Evolutionary conservation across 1,284 basidiomycete species (phyloP), one percentile per base, ranked within the genome.

Genomic region (Fomitopsis palustris): DNA sequence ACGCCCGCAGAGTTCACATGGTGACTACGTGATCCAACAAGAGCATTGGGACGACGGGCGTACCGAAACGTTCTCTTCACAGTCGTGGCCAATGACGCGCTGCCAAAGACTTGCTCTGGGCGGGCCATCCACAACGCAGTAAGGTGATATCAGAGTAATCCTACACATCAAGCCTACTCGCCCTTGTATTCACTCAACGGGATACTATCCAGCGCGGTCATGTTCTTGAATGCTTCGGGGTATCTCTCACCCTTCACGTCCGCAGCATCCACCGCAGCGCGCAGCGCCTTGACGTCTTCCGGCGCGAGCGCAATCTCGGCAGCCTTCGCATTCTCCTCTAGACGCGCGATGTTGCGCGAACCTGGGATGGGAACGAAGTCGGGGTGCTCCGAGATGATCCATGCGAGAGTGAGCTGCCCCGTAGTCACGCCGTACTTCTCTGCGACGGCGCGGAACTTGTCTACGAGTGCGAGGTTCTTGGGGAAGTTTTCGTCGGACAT

Each of bases 381-480:
- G 39, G 65, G 67, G 56, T 69, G 70, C 68, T 72, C 74, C n/a
- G 68, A 68, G 17, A 72, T 62, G 27, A 78, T 54, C 78, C 79
- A 81, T 0, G 78, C 78, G 3, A 80, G 70, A 1, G 72, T 65
- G 16, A 79, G 65, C 65, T 81, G 78, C 0, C 75, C 71, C 0
- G 75, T 55, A 0, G 78, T 76, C 23, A 70, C 66, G 27, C 62
- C 60, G 62, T 75, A 71, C 53, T 64, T 62, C 12, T 7, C 19
- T n/a, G 43, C 55, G n/a, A 37, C 43, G 16, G n/a, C 27, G 21
- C 54, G 55, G 55, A 56, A 56, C 55, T 49, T 56, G 42, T 56
- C 43, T 23, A 55, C 33, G 4, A 55, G 54, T n/a, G 12, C 27
- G 19, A 35, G 16, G 55, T 56, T 56, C 43, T 56, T 47, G 21